Percentiles rank a stretch among this genome's conserved stretches.
phyloP scores from a whole-genome alignment of 352 stramenopile species.

The Globisporangium echinulatum region DNA sequence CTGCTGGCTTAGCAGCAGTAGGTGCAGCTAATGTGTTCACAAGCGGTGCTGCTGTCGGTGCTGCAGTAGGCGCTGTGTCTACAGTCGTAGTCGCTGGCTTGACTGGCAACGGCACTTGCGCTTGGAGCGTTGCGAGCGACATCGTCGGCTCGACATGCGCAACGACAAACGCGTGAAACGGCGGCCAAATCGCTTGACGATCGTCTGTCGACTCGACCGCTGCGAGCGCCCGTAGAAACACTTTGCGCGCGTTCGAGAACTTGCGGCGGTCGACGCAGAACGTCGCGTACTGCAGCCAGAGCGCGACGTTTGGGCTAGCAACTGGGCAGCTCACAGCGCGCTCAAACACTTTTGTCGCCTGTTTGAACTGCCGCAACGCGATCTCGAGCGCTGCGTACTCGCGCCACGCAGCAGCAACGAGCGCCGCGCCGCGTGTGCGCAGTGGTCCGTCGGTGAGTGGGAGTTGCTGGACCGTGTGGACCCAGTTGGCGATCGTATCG shows the following conservation, averaged over 20 bases:
- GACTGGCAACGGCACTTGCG: conserved; percentile 42
- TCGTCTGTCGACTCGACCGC: conserved; percentile 24
- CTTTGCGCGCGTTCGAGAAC: conserved; percentile 67
- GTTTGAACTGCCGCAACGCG: conserved; percentile 77
- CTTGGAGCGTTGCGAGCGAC: conserved; percentile 42
- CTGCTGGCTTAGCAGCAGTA: too few species aligned
- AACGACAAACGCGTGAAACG: conserved; percentile 58
- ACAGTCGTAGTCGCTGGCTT: conserved; percentile 2
- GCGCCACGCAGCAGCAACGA: conserved; percentile 40
- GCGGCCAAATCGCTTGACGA: conserved; percentile 34
- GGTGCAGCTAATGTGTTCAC: background rate
- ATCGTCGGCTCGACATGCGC: conserved; percentile 54
- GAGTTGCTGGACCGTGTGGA: conserved; percentile 11
- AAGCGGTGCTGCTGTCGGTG: background rate
- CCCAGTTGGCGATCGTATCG: conserved; percentile 38
- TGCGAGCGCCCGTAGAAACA: conserved; percentile 56
- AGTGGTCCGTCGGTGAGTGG: conserved; percentile 11
- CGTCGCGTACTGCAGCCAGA: conserved; percentile 65
- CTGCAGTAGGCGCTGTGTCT: conserved; percentile 9
- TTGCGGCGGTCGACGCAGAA: conserved; percentile 75
- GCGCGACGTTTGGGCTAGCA: conserved; percentile 20
- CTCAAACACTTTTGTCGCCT: conserved; percentile 78
- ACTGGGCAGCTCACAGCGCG: conserved; percentile 44
- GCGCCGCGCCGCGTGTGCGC: conserved; percentile 14
- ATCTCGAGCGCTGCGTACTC: conserved; percentile 74